Base-by-base conservation (phyloP, 31 red algal genomes). In the Bonnemaisonia californica region DNA sequence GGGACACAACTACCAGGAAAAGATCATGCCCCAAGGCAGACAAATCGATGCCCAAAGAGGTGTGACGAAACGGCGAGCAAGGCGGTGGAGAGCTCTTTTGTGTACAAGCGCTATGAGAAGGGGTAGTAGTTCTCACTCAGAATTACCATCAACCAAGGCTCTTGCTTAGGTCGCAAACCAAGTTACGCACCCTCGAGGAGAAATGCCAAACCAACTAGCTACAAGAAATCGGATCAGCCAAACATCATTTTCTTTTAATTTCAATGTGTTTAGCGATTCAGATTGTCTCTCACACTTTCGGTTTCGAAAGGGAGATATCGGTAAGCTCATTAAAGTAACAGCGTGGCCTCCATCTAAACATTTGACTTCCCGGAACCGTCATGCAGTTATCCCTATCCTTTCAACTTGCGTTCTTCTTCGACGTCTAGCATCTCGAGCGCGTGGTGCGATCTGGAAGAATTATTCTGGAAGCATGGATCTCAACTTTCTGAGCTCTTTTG, bases 401-500 rank as follows among this genome's bases (percentile, higher is more conserved):
- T 13, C 60, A 13, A 64, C 60, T 9, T 28, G 36, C 26, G 13
- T 72, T 5, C 9, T 72, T 37, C 36, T 72, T 35, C 30, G 68
- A 37, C 68, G 68, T 26, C 32, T 72, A 7, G 27, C 68, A 12
- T n/a, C 68, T 7, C 35, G 29, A 11, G 30, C 30, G 7, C 7
- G 12, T 72, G 27, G 27, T 41, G 11, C 27, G 35, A 72, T 21
- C 16, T 8, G 23, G 38, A 72, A 34, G 12, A 16, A 12, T 8
- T 72, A 45, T 72, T 72, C 12, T 7, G 68, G 9, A 72, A 72
- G 36, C 30, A 45, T 35, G 16, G 30, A 41, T 29, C 68, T n/a
- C 30, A 72, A 35, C 27, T 72, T 45, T 72, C 30, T 12, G 68
- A 72, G 29, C 8, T 72, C 21, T 72, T 41, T 72, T 72, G 68